Conservation (phyloP, 768 basidiomycete genomes). For the Auricularia sp. region DNA sequence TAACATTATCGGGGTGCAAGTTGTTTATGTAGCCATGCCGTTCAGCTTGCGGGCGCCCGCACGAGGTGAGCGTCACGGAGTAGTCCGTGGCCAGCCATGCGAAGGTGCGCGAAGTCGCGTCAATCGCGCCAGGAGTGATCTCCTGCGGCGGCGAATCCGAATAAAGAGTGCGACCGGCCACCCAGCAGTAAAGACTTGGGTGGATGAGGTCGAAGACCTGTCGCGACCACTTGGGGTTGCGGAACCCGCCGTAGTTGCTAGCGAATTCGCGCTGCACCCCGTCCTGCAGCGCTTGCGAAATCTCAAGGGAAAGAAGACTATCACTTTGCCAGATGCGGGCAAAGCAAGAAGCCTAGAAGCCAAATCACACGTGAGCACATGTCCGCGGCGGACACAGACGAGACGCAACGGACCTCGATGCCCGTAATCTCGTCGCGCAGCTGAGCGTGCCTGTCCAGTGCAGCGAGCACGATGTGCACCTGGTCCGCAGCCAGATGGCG, state of each 20-base stretch:
- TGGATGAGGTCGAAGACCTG: not conserved
- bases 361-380: not conserved
- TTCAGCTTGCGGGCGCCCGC: not conserved
- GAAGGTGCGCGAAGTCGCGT: not conserved
- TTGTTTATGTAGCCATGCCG: slow-evolving; percentile 13
- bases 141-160: not conserved
- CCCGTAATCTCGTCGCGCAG: slow-evolving; percentile 12
- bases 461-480: slow-evolving; percentile 12
- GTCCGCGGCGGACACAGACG: not conserved
- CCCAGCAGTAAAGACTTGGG: not conserved
- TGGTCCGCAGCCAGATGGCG: not conserved
- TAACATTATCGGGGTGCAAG: slow-evolving; percentile 8
- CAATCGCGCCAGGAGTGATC: not conserved
- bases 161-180: not conserved
- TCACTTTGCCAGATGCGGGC: not conserved
- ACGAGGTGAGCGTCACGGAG: not conserved
- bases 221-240: not conserved
- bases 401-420: slow-evolving; percentile 10
- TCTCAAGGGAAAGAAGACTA: not conserved
- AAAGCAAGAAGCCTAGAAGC: not conserved
- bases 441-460: slow-evolving; percentile 11
- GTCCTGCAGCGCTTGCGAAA: too few relatives aligned
- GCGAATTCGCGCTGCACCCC: too few relatives aligned
- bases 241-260: not conserved
- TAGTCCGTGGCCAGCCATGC: not conserved